phyloP scores from a whole-genome alignment of 2,329 filamentous ascomycete genomes.

The Thelonectria blattea region DNA sequence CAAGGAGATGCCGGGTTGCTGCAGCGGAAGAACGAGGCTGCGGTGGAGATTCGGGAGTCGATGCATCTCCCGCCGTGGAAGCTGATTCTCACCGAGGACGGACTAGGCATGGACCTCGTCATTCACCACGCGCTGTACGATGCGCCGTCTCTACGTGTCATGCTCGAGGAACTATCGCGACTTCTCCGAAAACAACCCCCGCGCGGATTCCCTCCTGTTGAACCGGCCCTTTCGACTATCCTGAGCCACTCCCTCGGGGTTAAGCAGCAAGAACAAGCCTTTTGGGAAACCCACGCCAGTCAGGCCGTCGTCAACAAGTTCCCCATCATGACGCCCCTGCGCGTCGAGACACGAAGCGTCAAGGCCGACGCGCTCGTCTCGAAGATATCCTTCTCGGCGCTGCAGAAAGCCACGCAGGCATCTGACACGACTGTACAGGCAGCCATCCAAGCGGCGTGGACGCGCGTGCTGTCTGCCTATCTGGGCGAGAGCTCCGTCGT shows the following conservation, averaged over 20 bases:
- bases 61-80: conserved; percentile 69
- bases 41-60: conserved; percentile 44
- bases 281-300: conserved; percentile 67
- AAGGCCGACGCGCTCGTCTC: conserved; percentile 40
- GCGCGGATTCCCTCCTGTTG: conserved; percentile 34
- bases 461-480: conserved; percentile 75
- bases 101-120: conserved; percentile 50
- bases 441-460: conserved; percentile 79
- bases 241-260: conserved; percentile 42
- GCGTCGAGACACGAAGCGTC: conserved; percentile 43
- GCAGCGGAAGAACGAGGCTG: conserved; percentile 46
- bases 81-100: conserved; percentile 53
- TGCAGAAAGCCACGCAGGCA: conserved; percentile 63
- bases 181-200: conserved; percentile 34
- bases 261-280: conserved; percentile 50
- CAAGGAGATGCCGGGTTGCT: conserved; percentile 38
- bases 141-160: conserved; percentile 70
- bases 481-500: conserved; percentile 75
- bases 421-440: conserved; percentile 77
- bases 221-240: conserved; percentile 49
- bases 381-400: conserved; percentile 49
- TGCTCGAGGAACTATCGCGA: conserved; percentile 65
- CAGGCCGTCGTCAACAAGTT: conserved; percentile 70
- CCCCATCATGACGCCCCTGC: conserved; percentile 73
- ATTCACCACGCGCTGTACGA: conserved; percentile 88